Base-by-base conservation (phyloP, 305 asterid genomes). In the Fraxinus velutina region DNA sequence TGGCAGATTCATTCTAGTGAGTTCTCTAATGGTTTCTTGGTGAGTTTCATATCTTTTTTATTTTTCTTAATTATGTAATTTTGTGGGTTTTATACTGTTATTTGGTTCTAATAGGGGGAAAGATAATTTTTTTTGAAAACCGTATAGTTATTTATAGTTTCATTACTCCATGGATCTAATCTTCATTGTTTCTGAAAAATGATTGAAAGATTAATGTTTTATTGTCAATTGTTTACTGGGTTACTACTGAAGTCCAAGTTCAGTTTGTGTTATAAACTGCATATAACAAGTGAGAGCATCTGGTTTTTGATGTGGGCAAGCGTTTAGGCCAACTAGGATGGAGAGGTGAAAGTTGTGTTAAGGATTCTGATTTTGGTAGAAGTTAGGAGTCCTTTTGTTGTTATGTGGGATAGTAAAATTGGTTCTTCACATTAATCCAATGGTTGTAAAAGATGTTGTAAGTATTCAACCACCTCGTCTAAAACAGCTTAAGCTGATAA, bases 131-230 rank as follows among this genome's bases (percentile, higher is more conserved):
- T 55, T 42, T 19, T 72, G 82, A 76, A 24, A 66, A 73, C 75
- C 73, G 52, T 80, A n/a, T 47, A 70, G 27, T 30, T 66, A 8
- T 34, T 47, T 73, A 8, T 66, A 36, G 72, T 75, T 78, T 42
- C 47, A 19, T 70, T 55, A 37, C 33, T 21, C 62, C 36, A 42
- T 86, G 88, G 86, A 86, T 86, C 86, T 80, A 79, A 60, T 80
- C 86, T 79, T 76, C 83, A 85, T 83, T 84, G 84, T 79, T 27
- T 71, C 50, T 64, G 13, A 62, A 15, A 15, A 24, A 6, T 32
- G 13, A 4, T n/a, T 27, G 12, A 29, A 68, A 10, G 74, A 68
- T 68, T 12, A 22, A 29, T 68, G 27, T 71, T 32, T 72, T 72
- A 50, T 29, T 22, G 9, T 68, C 22, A 19, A 8, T 64, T 15